Base-by-base conservation (phyloP, 2,329 filamentous ascomycete genomes). In the Xylaria sp. region DNA sequence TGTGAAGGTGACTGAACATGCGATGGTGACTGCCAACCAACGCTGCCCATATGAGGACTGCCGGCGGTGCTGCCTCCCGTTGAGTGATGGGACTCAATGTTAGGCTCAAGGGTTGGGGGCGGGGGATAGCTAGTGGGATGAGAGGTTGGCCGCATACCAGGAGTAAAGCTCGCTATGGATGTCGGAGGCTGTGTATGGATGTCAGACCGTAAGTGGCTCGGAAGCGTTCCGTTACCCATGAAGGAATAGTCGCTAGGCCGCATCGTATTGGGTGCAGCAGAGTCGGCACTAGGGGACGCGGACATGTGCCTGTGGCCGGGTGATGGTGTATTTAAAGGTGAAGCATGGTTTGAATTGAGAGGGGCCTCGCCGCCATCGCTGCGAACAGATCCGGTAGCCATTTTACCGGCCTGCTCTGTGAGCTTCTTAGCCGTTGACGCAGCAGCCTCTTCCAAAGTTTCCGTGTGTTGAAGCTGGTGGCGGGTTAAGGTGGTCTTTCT, bases 381-480 rank as follows among this genome's bases (percentile, higher is more conserved):
- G 48, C 89, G 88, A 69, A 86, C 71, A n/a, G 73, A 72, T 80
- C 69, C 88, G 82, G 66, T 43, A 10, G 68, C 64, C 59, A 85
- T 81, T 77, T 72, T 76, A 28, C 58, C 72, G 10, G 74, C 73
- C 59, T 75, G 76, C 10, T 83, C 83, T 1, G 94, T 93, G 72
- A 97, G 84, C 60, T 93, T 94, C 48, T 94, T 94, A 39, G 93
- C 94, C 0, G 94, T 97, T 4, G 94, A 93, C 3, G 90, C 93
- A 2, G 94, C 94, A 9, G 95, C 93, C 80, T 98, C 95, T 79
- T 97, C 95, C 18, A 97, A 92, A 0, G 94, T 97, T 48, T 95
- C 96, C 23, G 92, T 97, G 80, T 98, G 96, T 76, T 97, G 93
- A 74, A 97, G 97, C 81, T 97, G 94, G 78, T 99, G 96, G 59